Evolutionary conservation across 345 rosid genomes (phyloP).

Genomic region (Melaleuca quinquenervia): DNA sequence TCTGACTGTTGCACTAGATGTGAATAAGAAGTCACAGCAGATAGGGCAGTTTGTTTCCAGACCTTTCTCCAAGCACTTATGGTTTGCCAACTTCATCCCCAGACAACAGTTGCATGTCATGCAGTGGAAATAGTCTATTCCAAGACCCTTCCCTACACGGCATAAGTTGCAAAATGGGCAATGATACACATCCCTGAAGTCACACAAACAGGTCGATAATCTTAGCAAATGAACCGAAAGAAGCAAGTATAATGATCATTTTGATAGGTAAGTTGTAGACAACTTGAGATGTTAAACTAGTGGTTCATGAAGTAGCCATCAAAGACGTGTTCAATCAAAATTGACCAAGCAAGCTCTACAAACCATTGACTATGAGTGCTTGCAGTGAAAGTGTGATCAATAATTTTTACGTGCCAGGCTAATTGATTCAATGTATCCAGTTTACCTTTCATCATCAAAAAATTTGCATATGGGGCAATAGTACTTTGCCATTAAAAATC

Average conservation of each 20-base stretch:
- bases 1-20: conserved; percentile 75
- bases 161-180: conserved; percentile 94
- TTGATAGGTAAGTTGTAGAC: background rate
- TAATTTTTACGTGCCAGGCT: background rate
- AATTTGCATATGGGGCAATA: conserved; percentile 85
- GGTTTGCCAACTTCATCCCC: conserved; percentile 57
- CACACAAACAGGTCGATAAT: background rate
- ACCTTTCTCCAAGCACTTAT: conserved; percentile 86
- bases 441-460: conserved; percentile 86
- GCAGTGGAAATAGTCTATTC: conserved; percentile 83
- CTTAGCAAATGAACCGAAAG: background rate
- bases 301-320: background rate
- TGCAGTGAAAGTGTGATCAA: background rate
- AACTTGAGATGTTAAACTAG: background rate
- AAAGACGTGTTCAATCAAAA: background rate
- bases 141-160: conserved; percentile 84
- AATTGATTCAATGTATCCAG: background rate
- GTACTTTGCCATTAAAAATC: conserved; percentile 49
- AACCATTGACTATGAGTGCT: background rate
- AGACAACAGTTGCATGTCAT: conserved; percentile 95
- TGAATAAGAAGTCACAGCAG: conserved; percentile 82
- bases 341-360: background rate
- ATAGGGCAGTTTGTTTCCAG: conserved; percentile 85
- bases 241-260: background rate
- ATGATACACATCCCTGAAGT: conserved; percentile 65